Evolutionary conservation across 805 yeast genomes (phyloP).

Genomic region (Starmerella apis): DNA sequence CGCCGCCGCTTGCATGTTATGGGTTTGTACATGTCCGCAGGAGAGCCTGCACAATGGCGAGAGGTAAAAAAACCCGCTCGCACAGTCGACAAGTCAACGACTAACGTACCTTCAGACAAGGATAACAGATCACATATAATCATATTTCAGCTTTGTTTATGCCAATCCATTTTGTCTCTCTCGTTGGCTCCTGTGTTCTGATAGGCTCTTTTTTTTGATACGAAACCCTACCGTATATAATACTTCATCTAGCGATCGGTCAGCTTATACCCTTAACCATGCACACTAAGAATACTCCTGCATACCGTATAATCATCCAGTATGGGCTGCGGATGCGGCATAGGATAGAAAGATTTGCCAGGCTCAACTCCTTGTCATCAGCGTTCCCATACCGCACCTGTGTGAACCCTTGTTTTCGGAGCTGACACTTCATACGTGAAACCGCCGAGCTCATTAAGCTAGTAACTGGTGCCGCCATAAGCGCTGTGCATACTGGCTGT

Average conservation of each 20-base stretch:
- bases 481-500: background rate
- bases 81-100: too few relatives aligned
- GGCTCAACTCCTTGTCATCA: background rate
- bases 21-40: background rate
- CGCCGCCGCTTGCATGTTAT: conserved; percentile 1
- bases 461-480: too few relatives aligned
- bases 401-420: background rate
- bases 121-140: too few relatives aligned
- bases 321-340: background rate
- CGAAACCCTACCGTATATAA: background rate
- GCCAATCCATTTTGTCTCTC: too few relatives aligned
- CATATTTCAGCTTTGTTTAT: too few relatives aligned
- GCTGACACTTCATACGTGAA: too few relatives aligned
- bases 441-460: too few relatives aligned
- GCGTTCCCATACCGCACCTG: background rate
- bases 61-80: background rate
- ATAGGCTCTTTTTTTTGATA: background rate
- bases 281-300: background rate
- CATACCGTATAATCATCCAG: background rate
- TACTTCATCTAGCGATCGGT: background rate
- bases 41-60: background rate
- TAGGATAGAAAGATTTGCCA: background rate
- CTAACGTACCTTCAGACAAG: too few relatives aligned
- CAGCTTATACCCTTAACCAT: background rate
- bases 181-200: too few relatives aligned